Percentiles rank a stretch among this genome's conserved stretches.
Evolutionary conservation across 202 grass and related monocot genomes (phyloP).

Genomic region (Saccharum hybrid): DNA sequence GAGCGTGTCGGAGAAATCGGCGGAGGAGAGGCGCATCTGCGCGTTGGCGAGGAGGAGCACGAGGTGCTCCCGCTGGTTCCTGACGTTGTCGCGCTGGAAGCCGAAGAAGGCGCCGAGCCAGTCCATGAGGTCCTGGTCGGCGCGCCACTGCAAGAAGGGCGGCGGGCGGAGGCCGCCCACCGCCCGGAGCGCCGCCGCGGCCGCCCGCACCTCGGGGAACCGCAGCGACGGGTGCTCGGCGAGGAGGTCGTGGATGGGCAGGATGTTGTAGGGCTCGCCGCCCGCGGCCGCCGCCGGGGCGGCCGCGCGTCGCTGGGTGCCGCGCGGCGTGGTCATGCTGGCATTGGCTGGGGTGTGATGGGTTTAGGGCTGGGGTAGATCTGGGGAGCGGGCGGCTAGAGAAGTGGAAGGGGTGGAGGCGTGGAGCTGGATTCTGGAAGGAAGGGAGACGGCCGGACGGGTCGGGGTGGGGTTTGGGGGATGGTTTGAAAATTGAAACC

Average conservation of each 20-base stretch:
- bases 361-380: constrained; percentile 49
- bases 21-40: constrained; percentile 88
- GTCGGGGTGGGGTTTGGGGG: constrained; percentile 25
- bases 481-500: constrained; percentile 56
- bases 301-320: constrained; percentile 24
- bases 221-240: constrained; percentile 90
- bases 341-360: constrained; percentile 49
- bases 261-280: constrained; percentile 80
- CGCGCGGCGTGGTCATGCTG: constrained; percentile 61
- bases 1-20: constrained; percentile 71
- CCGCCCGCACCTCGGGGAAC: constrained; percentile 88
- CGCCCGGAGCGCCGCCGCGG: constrained; percentile 65
- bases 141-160: constrained; percentile 57
- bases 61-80: constrained; percentile 96
- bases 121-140: constrained; percentile 78
- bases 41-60: constrained; percentile 94
- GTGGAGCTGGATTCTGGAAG: background rate
- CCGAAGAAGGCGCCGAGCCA: constrained; percentile 95
- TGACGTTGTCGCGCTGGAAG: constrained; percentile 93
- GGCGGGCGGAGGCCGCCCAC: constrained; percentile 77
- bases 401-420: too few species aligned
- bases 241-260: constrained; percentile 92
- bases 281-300: constrained; percentile 14
- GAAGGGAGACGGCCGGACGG: background rate
- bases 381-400: constrained; percentile 3